Evolutionary conservation across 768 basidiomycete genomes (phyloP), one percentile per base, ranked within the genome.

Genomic region (Boletus sensibilis): DNA sequence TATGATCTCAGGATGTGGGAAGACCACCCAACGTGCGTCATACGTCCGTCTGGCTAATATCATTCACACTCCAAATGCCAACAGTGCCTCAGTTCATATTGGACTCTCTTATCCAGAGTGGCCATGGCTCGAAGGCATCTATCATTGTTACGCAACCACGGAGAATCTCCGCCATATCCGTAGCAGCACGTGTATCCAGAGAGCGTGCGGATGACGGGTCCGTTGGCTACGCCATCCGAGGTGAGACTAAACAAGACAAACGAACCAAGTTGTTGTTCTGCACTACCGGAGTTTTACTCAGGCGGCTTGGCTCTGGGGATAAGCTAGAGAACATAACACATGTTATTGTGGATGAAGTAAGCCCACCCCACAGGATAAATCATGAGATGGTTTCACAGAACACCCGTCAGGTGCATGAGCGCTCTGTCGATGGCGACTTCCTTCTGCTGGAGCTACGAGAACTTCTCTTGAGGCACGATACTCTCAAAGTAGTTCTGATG

Each of bases 121-220:
- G 76, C 16, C 73, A 72, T 18, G 93, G 92, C 12, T 82, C 86
- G 4, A 74, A 76, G 25, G 85, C 85, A 11, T 87, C 82, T 2
- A 92, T 98, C 49, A 73, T 97, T 39, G 77, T 95, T 6, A 96
- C 95, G 1, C 95, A 98, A 63, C 95, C 95, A 18, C 83, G 94
- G 21, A 79, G 94, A 65, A 81, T 96, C 12, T 90, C 92, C 20
- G 95, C 94, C 1, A 84, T 95, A 47, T 91, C 92, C 1, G 90
- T 98, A 5, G 89, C 95, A 4, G 78, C 86, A 12, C 86, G 94
- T 47, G 94, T 97, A 33, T 90, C 92, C 18, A 74, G 86, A 29
- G 95, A 98, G 69, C 76, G 92, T 13, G 68, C 81, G 4, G 82
- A 88, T 9, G 89, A 91, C 52, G 87, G 86, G 3, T 87, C 85